Percentiles rank a stretch among this genome's conserved stretches.
Evolutionary conservation across 306 rosid genomes (phyloP).

Genomic region (Cicer judaicum): DNA sequence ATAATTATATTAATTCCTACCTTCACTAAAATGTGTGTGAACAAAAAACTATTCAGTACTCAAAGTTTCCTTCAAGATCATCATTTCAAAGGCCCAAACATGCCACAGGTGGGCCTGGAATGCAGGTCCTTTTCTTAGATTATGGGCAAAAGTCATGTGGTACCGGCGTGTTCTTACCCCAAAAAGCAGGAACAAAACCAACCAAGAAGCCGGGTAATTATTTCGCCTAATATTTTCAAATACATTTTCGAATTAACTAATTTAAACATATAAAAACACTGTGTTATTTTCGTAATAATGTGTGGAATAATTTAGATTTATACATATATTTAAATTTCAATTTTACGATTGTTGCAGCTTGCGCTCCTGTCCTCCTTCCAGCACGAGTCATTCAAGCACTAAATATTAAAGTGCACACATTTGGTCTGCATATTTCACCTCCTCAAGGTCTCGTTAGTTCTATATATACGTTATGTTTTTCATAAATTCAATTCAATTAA

Average conservation of each 20-base stretch:
- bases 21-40: too few species aligned
- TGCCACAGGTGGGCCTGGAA: conserved; percentile 63
- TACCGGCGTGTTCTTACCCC: conserved; percentile 91
- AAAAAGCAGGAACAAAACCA: conserved; percentile 52
- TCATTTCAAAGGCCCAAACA: conserved; percentile 45
- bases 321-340: neutral
- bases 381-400: conserved; percentile 74
- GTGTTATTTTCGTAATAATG: too few species aligned
- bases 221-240: too few species aligned
- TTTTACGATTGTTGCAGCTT: conserved; percentile 47
- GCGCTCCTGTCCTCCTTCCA: conserved; percentile 77
- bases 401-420: conserved; percentile 66
- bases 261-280: too few species aligned
- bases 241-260: too few species aligned
- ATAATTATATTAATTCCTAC: too few species aligned
- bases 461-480: too few species aligned
- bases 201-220: conserved; percentile 60
- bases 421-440: conserved; percentile 66
- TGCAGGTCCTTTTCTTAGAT: conserved; percentile 75
- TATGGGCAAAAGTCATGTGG: conserved; percentile 61
- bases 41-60: conserved; percentile 25
- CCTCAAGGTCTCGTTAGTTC: conserved; percentile 49
- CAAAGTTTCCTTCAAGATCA: conserved; percentile 40
- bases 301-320: too few species aligned
- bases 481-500: too few species aligned